Conservation (phyloP, 2,329 filamentous ascomycete species). For the Botrytis paeoniae region DNA sequence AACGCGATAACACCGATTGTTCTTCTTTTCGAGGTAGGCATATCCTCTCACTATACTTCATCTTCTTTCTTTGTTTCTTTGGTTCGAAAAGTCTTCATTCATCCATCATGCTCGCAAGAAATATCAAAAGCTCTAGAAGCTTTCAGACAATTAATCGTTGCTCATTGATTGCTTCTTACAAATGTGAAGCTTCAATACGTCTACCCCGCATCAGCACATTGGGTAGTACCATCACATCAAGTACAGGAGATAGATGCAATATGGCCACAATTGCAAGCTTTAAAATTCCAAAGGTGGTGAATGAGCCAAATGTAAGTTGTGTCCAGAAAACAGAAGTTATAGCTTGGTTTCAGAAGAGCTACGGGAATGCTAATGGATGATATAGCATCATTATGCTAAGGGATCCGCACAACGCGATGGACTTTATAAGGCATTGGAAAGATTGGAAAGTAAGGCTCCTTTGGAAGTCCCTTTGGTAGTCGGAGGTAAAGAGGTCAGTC, state of each 20-base stretch:
- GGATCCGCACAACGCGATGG: slow-evolving; percentile 75
- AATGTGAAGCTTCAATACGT: slow-evolving; percentile 23
- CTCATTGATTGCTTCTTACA: slow-evolving; percentile 22
- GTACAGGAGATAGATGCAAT: slow-evolving; percentile 20
- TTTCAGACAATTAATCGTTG: slow-evolving; percentile 27
- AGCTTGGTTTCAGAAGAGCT: background rate
- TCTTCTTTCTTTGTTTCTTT: slow-evolving; percentile 13
- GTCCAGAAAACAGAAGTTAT: background rate
- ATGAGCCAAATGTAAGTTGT: slow-evolving; percentile 87
- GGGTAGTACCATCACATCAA: background rate
- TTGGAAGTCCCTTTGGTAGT: slow-evolving; percentile 80
- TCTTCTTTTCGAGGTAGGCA: slow-evolving; percentile 11
- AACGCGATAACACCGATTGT: background rate
- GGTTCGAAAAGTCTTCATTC: background rate
- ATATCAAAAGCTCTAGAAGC: slow-evolving; percentile 30
- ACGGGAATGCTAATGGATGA: slow-evolving; percentile 19
- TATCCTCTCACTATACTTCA: background rate
- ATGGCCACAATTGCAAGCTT: slow-evolving; percentile 64
- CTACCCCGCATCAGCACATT: slow-evolving; percentile 28
- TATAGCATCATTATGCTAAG: slow-evolving; percentile 85
- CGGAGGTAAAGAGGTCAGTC: slow-evolving; percentile 71
- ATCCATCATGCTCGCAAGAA: slow-evolving; percentile 16
- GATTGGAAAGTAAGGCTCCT: slow-evolving; percentile 64
- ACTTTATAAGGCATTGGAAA: slow-evolving; percentile 70
- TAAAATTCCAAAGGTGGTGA: slow-evolving; percentile 80